phyloP scores from a whole-genome alignment of 768 basidiomycete species.

The Hericium erinaceus region DNA sequence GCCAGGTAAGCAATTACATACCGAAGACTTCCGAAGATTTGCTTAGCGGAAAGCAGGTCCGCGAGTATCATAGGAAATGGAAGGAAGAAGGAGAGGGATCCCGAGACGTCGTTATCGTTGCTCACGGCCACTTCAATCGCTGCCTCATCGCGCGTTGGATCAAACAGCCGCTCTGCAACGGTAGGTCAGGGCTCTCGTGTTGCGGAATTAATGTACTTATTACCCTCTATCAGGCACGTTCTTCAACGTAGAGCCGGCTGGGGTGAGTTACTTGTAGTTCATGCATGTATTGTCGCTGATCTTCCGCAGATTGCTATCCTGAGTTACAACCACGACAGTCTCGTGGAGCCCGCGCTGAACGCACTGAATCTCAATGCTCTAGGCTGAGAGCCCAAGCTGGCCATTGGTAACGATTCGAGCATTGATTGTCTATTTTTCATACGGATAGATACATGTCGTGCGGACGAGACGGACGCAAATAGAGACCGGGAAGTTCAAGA shows the following conservation, averaged over 20 bases:
- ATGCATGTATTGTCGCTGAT: not conserved
- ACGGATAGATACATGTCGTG: too few relatives aligned
- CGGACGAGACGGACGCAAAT: too few relatives aligned
- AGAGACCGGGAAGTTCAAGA: too few relatives aligned
- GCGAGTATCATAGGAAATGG: conserved; percentile 63
- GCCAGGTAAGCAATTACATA: conserved; percentile 35
- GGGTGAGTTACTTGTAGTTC: conserved; percentile 7
- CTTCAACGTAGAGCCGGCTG: conserved; percentile 12
- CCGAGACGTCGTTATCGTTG: conserved; percentile 81
- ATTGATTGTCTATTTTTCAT: too few relatives aligned
- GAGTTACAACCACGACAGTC: conserved; percentile 73
- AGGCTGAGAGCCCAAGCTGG: too few relatives aligned
- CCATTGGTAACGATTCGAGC: too few relatives aligned
- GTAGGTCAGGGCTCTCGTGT: conserved; percentile 22
- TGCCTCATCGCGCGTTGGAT: conserved; percentile 80
- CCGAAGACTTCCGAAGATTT: too few relatives aligned
- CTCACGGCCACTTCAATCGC: conserved; percentile 81
- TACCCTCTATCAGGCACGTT: conserved; percentile 4
- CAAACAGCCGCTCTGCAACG: conserved; percentile 49
- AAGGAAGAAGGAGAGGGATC: conserved; percentile 55
- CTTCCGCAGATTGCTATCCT: conserved; percentile 57
- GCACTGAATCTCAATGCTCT: conserved; percentile 50
- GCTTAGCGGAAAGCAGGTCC: conserved; percentile 37
- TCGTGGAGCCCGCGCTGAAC: conserved; percentile 70
- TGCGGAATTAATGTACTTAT: not conserved